Base-by-base conservation (phyloP, 2,329 filamentous ascomycete genomes). In the Leptographium flavum region DNA sequence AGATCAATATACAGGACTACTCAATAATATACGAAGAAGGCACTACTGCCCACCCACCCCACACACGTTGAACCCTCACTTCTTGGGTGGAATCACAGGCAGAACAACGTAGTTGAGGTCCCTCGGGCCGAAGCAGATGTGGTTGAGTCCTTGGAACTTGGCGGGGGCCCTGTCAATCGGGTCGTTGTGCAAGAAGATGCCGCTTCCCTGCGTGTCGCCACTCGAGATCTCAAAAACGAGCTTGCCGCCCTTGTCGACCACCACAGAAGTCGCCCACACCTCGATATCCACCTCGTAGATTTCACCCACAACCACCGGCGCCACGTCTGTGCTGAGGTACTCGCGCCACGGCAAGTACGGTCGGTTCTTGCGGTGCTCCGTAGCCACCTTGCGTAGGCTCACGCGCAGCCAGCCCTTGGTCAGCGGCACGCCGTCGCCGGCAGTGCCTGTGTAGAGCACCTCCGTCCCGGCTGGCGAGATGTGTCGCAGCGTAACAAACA, bases 351-450 rank as follows among this genome's bases (percentile, higher is more conserved):
- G 76, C 13, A 80, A 60, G 54, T 68, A 79, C 0, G 63, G 52
- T 5, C 69, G 61, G 53, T 80, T 67, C 49, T 67, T 69, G 0
- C 66, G 66, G 52, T 78, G 63, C 6, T 67, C 53, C 1, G 60
- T 53, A 47, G 76, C 65, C 3, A 71, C 66, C 54, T 74, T 75
- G 19, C 77, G 70, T 17, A 78, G 59, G 30, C 66, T 72, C 11
- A 71, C 67, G 1, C 76, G 68, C 10, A 81, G 68, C 76, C 76
- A 82, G 21, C 77, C 78, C 57, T 81, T 82, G 43, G 69, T 67
- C 0, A 81, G 62, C 0, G 78, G 78, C 0, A 81, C 68, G 0
- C 73, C 70, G 48, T 81, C 78, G 13, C 79, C 77, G 0, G 74
- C 73, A 2, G 79, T 80, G 30, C 78, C 77, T 0, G 78, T 82